Base-by-base conservation (phyloP, 805 yeast genomes). In the Schwanniomyces sp. region DNA sequence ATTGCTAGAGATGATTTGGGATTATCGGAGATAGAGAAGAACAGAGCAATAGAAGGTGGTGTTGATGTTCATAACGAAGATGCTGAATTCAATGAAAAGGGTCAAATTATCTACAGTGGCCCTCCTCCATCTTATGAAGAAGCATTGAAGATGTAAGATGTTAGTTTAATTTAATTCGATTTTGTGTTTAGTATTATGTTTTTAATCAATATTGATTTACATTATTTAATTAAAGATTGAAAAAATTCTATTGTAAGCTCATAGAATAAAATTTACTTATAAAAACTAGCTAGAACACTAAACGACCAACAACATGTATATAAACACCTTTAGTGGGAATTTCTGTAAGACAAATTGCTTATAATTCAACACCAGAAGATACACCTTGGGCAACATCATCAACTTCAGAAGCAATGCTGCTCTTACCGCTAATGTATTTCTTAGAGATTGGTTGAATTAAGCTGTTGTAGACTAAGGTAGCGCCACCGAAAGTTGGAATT, bases 401-500 rank as follows among this genome's bases (percentile, higher is more conserved):
- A 47, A 80, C 76, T 50, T 76, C 72, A 50, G 66, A 63, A 48
- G 80, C 61, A 47, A 78, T 57, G 16, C 60, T 44, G 38, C 50
- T 47, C 51, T 53, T 55, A 37, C 52, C 54, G 40, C 52, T 57
- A 41, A 79, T 56, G 56, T 75, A 73, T 45, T 62, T 71, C 43
- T 75, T 70, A 44, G 81, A 57, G 34, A 88, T 55, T 55, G 98
- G 98, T 63, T 79, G 79, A 65, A 94, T 76, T 27, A 87, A 57
- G 44, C 72, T 64, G 47, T 64, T 57, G 79, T 89, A 94, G 44
- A 94, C 81, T 48, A 83, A 55, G 49, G 74, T 74, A 47, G 98
- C 96, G 66, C 99, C 99, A 49, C 89, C 86, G 63, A 86, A 84
- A 57, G 83, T 79, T 53, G 99, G 98, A 46, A 91, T 78, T 47